Percentiles rank a stretch among this genome's conserved stretches.
These are phyloP conservation scores for Colletotrichum lini DNA, from an alignment of 2,329 filamentous ascomycete species.

Conservation along the genomic window DNA sequence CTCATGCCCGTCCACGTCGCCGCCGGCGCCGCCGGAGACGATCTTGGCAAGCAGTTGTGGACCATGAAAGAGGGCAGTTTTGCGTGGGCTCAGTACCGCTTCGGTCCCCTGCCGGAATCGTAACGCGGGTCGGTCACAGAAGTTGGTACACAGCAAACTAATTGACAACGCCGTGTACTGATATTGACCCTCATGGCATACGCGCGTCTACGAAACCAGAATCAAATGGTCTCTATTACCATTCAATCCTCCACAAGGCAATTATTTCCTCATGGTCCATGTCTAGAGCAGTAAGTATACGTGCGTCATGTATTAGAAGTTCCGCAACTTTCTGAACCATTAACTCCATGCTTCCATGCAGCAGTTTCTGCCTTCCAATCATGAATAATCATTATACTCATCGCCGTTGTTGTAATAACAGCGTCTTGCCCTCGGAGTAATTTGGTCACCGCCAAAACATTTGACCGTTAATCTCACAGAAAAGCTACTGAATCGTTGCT, in stretches of 20 bases:
- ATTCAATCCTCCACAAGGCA: not conserved
- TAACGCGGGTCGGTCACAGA: not conserved
- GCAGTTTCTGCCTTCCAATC: not conserved
- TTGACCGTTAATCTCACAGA: slow-evolving; percentile 43
- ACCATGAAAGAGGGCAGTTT: slow-evolving; percentile 61
- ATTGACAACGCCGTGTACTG: not conserved
- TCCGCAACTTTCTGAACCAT: not conserved
- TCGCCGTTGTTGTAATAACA: not conserved
- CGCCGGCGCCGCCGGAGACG: slow-evolving; percentile 61
- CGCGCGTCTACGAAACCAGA: not conserved
- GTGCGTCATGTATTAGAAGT: slow-evolving; percentile 28
- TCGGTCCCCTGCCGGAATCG: slow-evolving; percentile 48
- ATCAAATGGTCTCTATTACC: not conserved
- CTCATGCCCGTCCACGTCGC: slow-evolving; percentile 64
- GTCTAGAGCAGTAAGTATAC: slow-evolving; percentile 25
- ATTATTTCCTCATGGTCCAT: not conserved
- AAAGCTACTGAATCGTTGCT: slow-evolving; percentile 55
- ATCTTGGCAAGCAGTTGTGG: slow-evolving; percentile 60
- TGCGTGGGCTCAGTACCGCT: slow-evolving; percentile 64
- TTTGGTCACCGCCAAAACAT: too few species aligned
- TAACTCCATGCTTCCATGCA: not conserved
- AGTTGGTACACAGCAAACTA: not conserved
- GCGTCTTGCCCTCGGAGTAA: not conserved
- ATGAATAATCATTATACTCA: not conserved
- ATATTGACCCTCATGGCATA: slow-evolving; percentile 7